Evolutionary conservation across 352 stramenopile species (phyloP), one percentile per base, ranked within the genome.

Genomic region (Globisporangium emineosum): DNA sequence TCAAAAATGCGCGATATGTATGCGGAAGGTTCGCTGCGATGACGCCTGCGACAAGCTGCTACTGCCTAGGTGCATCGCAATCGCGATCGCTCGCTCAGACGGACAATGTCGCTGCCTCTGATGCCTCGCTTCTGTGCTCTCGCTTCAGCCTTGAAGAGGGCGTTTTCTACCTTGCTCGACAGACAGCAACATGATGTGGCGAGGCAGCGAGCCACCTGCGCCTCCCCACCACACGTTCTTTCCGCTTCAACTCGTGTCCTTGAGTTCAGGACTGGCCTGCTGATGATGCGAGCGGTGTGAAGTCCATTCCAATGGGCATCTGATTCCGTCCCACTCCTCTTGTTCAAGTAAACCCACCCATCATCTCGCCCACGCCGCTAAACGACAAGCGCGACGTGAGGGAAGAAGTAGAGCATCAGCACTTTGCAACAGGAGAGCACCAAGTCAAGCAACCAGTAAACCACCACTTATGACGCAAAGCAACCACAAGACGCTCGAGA

Each of bases 401-500:
- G n/a, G 29, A 32, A 32, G 29, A 32, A 32, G 17, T 15, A 43
- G 37, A 13, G 7, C 23, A 33, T 0, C 49, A 33, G 15, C 25
- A 55, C 49, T 55, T 55, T 55, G 23, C 13, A n/a, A 23, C 35
- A 35, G 2, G 25, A 55, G 13, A 0, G 13, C 25, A 55, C 19
- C 49, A 23, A 27, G 25, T 13, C 8, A 54, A 21, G 9, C 47
- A 23, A 21, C 27, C 49, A 15, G 21, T 5, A 29, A 43, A 15
- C 13, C 8, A 23, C 15, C 4, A 9, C 4, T 6, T 15, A 57
- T 64, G 58, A 55, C 32, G 19, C 21, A 64, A 27, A 65, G 59
- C 59, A 50, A 40, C 23, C 32, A 37, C 33, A 65, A 42, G 33
- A 43, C 59, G 23, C 59, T 65, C 59, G 45, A 42, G 33, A 64